Base-by-base conservation (phyloP, 176 grass and related monocot species). In the Hordeum marinum region DNA sequence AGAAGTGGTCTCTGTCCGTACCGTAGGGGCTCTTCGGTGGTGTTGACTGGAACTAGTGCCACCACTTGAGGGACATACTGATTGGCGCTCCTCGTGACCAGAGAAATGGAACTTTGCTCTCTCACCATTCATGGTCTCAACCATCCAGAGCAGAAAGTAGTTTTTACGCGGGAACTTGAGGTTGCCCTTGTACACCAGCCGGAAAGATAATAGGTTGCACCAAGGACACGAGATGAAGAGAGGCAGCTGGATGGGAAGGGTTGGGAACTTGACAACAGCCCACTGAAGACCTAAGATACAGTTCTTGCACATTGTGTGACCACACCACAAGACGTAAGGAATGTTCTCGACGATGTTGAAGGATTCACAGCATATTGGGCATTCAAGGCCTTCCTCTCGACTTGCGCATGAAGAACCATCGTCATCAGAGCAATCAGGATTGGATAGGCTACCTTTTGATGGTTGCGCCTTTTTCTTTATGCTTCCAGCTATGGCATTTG, bases 221-320 rank as follows among this genome's bases (percentile, higher is more conserved):
- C 96, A 98, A 40, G 96, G 93, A 76, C 96, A 98, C 45, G 93
- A 92, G 41, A 98, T 90, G 77, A 98, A 92, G 57, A 95, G 84
- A 25, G 91, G 96, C 32, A 98, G 69, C 83, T 94, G 91, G 69
- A 98, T 78, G 60, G 91, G 93, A 70, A 94, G 83, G 20, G 87
- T 86, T 17, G 89, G 91, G 65, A 95, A 79, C 81, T 95, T 98
- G 85, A 94, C 80, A 67, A 92, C 87, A 52, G 93, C 91, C 96
- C 96, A 98, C 23, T 90, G 93, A 86, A 95, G 93, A 20, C 91
- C 87, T 25, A 95, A 60, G 68, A 98, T 88, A 34, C 93, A 98
- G 70, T 95, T 98, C 91, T 95, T 98, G 93, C 96, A 98, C 91
- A 95, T 88, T 57, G 91, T 95, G 86, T 98, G 96, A 11, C 96